These are phyloP conservation scores for Coemansia sp. DNA, from an alignment of 192 early-diverging fungal species.

Conservation along the genomic window DNA sequence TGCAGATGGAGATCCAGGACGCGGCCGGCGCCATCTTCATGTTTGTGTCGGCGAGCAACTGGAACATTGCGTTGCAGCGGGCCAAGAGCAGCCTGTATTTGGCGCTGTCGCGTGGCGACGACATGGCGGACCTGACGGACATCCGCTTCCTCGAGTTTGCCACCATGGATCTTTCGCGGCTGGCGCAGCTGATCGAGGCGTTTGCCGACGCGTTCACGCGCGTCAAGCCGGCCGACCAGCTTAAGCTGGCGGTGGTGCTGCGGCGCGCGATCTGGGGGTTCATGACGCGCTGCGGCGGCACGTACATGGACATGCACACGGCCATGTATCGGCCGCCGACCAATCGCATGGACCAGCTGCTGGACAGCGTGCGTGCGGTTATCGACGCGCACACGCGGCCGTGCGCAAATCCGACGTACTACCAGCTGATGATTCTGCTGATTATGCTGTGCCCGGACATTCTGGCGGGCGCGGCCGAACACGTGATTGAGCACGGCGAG, in stretches of 20 bases:
- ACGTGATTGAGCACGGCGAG: constrained; percentile 57
- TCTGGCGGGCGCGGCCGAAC: constrained; percentile 38
- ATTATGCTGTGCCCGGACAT: constrained; percentile 81
- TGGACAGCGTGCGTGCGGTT: constrained; percentile 27
- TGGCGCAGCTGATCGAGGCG: constrained; percentile 61
- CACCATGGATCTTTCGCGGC: constrained; percentile 67
- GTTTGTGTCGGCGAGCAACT: constrained; percentile 87
- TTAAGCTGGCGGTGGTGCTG: constrained; percentile 68
- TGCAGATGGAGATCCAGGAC: constrained; percentile 66
- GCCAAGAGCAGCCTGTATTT: constrained; percentile 64
- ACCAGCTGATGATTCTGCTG: constrained; percentile 86
- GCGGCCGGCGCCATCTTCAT: constrained; percentile 79
- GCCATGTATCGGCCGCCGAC: constrained; percentile 33
- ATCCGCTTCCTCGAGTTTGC: constrained; percentile 84
- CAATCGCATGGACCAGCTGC: constrained; percentile 29
- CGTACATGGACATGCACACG: constrained; percentile 76
- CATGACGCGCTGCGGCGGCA: constrained; percentile 80
- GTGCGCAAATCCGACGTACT: constrained; percentile 66
- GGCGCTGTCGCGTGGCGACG: constrained; percentile 61
- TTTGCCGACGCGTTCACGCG: constrained; percentile 42
- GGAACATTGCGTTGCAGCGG: constrained; percentile 72
- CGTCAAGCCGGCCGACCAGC: constrained; percentile 69
- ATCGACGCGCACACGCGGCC: constrained; percentile 61
- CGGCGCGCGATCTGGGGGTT: constrained; percentile 89
- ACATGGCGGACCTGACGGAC: constrained; percentile 72